Evolutionary conservation across 106 monocot genomes (phyloP).

Genomic region (Phalaenopsis equestris): DNA sequence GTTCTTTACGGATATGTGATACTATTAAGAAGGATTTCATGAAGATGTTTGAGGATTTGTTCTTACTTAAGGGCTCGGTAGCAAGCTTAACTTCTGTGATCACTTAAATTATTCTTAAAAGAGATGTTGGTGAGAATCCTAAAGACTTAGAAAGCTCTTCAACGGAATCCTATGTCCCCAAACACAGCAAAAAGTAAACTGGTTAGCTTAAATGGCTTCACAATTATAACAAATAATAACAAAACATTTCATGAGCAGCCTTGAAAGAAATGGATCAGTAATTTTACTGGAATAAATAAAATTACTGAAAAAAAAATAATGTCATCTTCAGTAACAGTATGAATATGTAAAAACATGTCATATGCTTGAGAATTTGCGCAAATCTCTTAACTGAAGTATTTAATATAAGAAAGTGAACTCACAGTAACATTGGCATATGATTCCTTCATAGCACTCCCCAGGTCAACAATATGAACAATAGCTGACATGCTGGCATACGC

Average conservation of each 20-base stretch:
- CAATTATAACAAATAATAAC: background rate
- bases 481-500: conserved; percentile 77
- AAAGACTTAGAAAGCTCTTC: too few species aligned
- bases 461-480: conserved; percentile 71
- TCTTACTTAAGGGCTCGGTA: too few species aligned
- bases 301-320: background rate
- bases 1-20: too few species aligned
- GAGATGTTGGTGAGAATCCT: too few species aligned
- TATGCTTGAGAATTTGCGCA: background rate
- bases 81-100: too few species aligned
- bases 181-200: background rate
- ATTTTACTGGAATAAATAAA: background rate
- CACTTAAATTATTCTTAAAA: too few species aligned
- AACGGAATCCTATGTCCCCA: background rate
- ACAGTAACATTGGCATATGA: conserved; percentile 87
- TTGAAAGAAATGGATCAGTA: background rate
- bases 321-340: too few species aligned
- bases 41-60: too few species aligned
- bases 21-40: too few species aligned
- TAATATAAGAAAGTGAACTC: conserved; percentile 15
- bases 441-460: conserved; percentile 30
- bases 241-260: background rate
- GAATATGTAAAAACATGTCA: too few species aligned
- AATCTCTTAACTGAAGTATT: background rate
- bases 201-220: background rate